These are phyloP conservation scores for Rhizopus sp. DNA, from an alignment of 371 early-diverging fungal species.

Conservation along the genomic window DNA sequence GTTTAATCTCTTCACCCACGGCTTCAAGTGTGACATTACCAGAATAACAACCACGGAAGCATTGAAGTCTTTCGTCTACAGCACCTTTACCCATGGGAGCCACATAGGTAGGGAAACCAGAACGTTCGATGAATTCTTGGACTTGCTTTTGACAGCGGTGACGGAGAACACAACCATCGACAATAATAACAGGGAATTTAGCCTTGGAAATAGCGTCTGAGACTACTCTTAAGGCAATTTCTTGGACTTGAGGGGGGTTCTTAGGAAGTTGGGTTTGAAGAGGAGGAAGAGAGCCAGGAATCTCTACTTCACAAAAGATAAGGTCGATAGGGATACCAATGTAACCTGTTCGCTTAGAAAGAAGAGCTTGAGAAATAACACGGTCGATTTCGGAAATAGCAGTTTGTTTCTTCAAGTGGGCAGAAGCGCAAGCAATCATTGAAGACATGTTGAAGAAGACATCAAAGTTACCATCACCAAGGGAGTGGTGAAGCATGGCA, in stretches of 20 bases:
- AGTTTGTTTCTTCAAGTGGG: conserved; percentile 28
- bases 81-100: conserved; percentile 55
- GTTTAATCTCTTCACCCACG: conserved; percentile 34
- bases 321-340: conserved; percentile 53
- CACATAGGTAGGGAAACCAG: conserved; percentile 41
- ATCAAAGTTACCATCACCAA: conserved; percentile 56
- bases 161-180: conserved; percentile 49
- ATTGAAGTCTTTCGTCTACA: conserved; percentile 31
- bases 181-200: conserved; percentile 41
- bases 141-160: conserved; percentile 30
- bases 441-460: conserved; percentile 43
- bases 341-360: conserved; percentile 41
- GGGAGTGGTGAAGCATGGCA: conserved; percentile 53
- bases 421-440: conserved; percentile 41
- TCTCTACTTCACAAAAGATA: conserved; percentile 28
- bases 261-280: conserved; percentile 11
- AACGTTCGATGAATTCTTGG: conserved; percentile 29
- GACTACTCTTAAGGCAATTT: conserved; percentile 26
- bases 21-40: conserved; percentile 33
- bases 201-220: conserved; percentile 30
- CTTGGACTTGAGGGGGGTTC: conserved; percentile 29
- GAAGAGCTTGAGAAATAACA: conserved; percentile 25
- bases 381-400: conserved; percentile 47
- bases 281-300: conserved; percentile 10
- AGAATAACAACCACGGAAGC: conserved; percentile 44